Evolutionary conservation across 2,329 filamentous ascomycete species (phyloP).

Genomic region (Diplodia sapinea): DNA sequence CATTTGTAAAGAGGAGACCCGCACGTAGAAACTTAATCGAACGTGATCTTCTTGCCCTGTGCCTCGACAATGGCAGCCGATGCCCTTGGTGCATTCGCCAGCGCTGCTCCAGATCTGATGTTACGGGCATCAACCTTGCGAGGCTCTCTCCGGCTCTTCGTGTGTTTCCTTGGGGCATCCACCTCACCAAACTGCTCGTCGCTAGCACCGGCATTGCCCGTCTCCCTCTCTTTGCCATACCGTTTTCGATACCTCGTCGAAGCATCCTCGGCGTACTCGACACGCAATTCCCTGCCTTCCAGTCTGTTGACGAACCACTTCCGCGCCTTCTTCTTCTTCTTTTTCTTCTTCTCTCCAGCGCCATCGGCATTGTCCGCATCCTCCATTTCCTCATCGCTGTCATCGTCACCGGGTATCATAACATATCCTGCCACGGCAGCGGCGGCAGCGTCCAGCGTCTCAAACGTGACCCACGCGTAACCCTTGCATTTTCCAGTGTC

Average conservation of each 20-base stretch:
- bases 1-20: neutral
- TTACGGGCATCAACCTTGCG: slow-evolving; percentile 53
- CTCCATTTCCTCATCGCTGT: slow-evolving; percentile 55
- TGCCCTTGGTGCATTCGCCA: slow-evolving; percentile 63
- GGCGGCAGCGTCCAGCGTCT: slow-evolving; percentile 74
- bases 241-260: slow-evolving; percentile 91
- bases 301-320: slow-evolving; percentile 87
- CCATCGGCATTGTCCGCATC: slow-evolving; percentile 59
- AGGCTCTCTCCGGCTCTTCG: slow-evolving; percentile 39
- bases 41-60: slow-evolving; percentile 80
- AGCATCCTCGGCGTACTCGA: slow-evolving; percentile 93
- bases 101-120: slow-evolving; percentile 52
- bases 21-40: slow-evolving; percentile 61
- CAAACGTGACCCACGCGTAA: slow-evolving; percentile 93
- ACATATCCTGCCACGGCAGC: slow-evolving; percentile 82
- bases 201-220: slow-evolving; percentile 44
- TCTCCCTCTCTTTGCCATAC: slow-evolving; percentile 61
- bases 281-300: slow-evolving; percentile 77
- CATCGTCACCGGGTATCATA: slow-evolving; percentile 69
- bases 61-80: slow-evolving; percentile 80
- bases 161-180: slow-evolving; percentile 35
- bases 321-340: slow-evolving; percentile 55
- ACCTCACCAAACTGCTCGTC: slow-evolving; percentile 38
- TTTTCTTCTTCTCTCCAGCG: slow-evolving; percentile 53
- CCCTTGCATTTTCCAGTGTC: slow-evolving; percentile 98